Evolutionary conservation across 2,329 filamentous ascomycete species (phyloP).

Genomic region (Colletotrichum sp.): DNA sequence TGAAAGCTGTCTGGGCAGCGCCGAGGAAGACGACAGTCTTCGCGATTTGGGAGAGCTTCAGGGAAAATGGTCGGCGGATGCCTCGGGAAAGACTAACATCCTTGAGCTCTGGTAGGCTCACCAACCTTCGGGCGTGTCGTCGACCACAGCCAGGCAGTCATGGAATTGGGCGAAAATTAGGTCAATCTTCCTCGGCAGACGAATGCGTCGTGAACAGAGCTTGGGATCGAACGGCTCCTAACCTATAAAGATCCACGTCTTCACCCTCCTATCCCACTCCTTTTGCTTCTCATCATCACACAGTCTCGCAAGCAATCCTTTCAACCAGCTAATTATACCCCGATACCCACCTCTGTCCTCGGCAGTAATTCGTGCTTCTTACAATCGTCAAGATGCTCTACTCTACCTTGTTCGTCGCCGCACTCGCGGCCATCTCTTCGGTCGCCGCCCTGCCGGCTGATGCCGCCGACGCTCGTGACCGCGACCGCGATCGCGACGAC

Average conservation of each 20-base stretch:
- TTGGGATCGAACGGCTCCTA: no score
- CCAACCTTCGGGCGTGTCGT: background rate
- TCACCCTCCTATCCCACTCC: background rate
- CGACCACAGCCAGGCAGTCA: background rate
- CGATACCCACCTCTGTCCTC: background rate
- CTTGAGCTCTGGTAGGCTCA: background rate
- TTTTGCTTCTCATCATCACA: background rate
- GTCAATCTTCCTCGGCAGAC: background rate
- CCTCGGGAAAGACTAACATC: background rate
- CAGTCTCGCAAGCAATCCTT: conserved; percentile 7
- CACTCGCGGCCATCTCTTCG: conserved; percentile 3
- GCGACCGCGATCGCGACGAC: background rate
- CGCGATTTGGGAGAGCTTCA: no score
- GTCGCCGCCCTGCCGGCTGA: conserved; percentile 13
- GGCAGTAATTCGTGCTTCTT: background rate
- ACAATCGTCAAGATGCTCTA: conserved; percentile 6
- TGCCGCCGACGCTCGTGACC: background rate
- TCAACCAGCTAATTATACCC: conserved; percentile 2
- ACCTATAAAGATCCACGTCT: conserved; percentile 3
- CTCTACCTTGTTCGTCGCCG: conserved; percentile 1
- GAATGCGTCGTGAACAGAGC: background rate
- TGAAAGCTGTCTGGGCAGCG: background rate
- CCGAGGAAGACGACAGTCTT: background rate
- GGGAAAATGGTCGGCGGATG: background rate
- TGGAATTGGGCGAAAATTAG: background rate